Conservation (phyloP, 345 rosid genomes). For the Schrenkiella parvula region DNA sequence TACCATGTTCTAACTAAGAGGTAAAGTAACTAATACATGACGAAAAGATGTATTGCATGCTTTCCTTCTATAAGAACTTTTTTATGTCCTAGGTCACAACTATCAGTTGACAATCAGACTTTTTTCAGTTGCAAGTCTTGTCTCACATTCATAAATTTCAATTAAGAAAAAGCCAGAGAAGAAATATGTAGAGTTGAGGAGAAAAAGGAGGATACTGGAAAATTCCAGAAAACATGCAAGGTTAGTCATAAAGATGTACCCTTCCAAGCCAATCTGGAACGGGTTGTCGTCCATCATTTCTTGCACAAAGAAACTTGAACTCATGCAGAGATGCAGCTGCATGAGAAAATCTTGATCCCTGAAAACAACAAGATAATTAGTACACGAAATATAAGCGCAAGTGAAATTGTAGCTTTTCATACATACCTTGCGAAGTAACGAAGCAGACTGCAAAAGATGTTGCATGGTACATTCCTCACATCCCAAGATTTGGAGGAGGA, state of each 20-base stretch:
- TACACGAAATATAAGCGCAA: neutral
- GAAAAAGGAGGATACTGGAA: neutral
- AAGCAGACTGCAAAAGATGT: constrained; percentile 88
- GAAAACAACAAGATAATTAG: constrained; percentile 27
- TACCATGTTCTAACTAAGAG: neutral
- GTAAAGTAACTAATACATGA: constrained; percentile 7
- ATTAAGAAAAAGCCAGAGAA: constrained; percentile 1
- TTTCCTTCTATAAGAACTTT: neutral
- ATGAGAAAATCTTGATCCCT: constrained; percentile 87
- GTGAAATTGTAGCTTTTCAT: constrained; percentile 7
- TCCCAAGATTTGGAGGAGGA: constrained; percentile 73
- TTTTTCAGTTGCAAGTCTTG: constrained; percentile 2
- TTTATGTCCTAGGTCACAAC: constrained; percentile 5
- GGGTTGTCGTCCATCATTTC: constrained; percentile 41
- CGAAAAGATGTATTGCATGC: constrained; percentile 1
- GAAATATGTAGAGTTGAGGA: neutral
- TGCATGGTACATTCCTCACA: constrained; percentile 53
- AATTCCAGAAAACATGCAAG: constrained; percentile 13
- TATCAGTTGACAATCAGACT: neutral
- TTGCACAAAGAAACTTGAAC: constrained; percentile 60
- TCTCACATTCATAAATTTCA: neutral
- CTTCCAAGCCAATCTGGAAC: constrained; percentile 81
- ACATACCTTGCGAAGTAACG: constrained; percentile 88
- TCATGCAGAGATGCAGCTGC: constrained; percentile 86
- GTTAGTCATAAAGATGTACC: constrained; percentile 42